Evolutionary conservation across 805 yeast genomes (phyloP), one percentile per base, ranked within the genome.

Genomic region (Wickerhamiella qilinensis): DNA sequence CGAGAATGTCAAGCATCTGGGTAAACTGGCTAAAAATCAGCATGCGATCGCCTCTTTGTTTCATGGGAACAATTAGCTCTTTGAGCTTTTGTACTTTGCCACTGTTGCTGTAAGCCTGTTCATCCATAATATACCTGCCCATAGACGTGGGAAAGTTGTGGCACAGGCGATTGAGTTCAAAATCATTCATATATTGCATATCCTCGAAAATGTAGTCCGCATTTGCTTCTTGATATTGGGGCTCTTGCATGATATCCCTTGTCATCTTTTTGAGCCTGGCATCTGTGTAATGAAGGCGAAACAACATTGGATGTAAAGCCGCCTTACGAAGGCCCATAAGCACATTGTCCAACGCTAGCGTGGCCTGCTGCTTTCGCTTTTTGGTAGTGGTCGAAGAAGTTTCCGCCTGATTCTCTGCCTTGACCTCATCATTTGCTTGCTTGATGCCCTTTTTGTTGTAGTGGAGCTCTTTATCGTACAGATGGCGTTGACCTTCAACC

Each of bases 101-200:
- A 43, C 93, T 75, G 20, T 71, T 68, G 59, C 67, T 64, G 64
- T 72, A 76, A 29, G 65, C 68, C 5, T 69, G 65, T 11, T 69
- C 64, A 11, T 68, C 63, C 35, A 88, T 56, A 38, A 61, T 59
- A 56, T 59, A 77, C 34, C 62, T 55, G 9, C 70, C 62, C 28
- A 83, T 57, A 1, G 86, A 71, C 56, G 60, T 22, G 8, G 86
- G 81, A 57, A 80, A 88, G 45, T 71, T 73, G 32, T 63, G 63
- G 55, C 96, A 84, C 38, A 91, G 61, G 15, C 64, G 63, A 52
- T 85, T 76, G 37, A 91, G 64, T 59, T 91, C 98, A 55, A 71
- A 81, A 62, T 91, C 99, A 7, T 82, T 70, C 96, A 91, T 84
- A 12, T 80, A 83, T 54, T 74, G 74, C 97, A 91, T 86, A 57